Base-by-base conservation (phyloP, 1,284 basidiomycete species). In the Cerioporus squamosus region DNA sequence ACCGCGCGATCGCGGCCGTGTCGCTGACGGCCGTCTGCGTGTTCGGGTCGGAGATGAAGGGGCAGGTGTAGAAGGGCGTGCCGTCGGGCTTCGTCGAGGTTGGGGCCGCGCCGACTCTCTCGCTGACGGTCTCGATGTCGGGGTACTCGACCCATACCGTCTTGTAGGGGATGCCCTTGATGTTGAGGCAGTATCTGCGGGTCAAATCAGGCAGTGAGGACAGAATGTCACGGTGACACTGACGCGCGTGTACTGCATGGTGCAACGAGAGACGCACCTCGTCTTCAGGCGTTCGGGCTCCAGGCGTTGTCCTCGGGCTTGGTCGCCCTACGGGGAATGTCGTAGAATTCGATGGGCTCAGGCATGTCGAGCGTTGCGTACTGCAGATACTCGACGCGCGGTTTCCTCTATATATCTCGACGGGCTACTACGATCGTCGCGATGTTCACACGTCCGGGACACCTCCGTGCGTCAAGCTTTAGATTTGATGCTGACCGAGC, bases 91-190 rank as follows among this genome's bases (percentile, higher is more conserved):
- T 29, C 29, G 29, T 29, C 10, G 29, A 40, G 0, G 69, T 72
- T 1, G 74, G 66, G 12, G 44, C 39, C 0, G 66, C 70, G 12
- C 72, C 73, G 56, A 75, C 55, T 38, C 66, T 60, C 59, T 67
- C 66, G 53, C 63, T 66, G 14, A 68, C 46, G 10, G 62, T 43
- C 45, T 67, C 70, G 65, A 78, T 73, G 59, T 77, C 74, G 6
- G 74, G 74, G 52, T 71, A 75, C 50, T 75, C 71, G 39, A 77
- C 61, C 73, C 74, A 77, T 14, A 69, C 66, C 39, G 73, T 76
- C 48, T 62, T 67, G 68, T 73, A 75, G 1, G 70, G 60, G 14
- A 77, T 53, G 9, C 68, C 67, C 55, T 77, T 78, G 65, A 70
- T 71, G 59, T 73, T 72, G 29, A 78, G 60, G 1, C 68, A 58